Conservation (phyloP, 176 grass and related monocot genomes). For the Zoysia japonica region DNA sequence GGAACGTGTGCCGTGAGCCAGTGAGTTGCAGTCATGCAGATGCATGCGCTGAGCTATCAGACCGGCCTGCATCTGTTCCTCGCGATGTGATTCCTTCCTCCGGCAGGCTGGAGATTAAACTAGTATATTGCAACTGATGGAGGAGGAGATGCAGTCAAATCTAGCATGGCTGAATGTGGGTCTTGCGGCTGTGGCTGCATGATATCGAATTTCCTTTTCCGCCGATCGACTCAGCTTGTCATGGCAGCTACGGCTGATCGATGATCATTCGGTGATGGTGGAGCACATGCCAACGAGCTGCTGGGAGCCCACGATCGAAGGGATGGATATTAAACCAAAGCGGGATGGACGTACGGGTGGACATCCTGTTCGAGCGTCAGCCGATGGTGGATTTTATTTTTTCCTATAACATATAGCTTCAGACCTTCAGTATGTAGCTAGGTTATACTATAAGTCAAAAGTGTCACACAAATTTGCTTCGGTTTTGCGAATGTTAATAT, state of each 20-base stretch:
- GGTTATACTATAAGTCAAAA: neutral
- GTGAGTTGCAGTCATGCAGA: neutral
- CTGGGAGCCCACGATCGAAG: neutral
- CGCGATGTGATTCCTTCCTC: conserved; percentile 27
- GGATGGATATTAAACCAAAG: conserved; percentile 11
- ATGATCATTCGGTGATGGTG: neutral
- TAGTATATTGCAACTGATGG: neutral
- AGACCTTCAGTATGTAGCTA: neutral
- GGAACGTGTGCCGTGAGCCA: neutral
- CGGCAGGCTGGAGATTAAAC: conserved; percentile 14
- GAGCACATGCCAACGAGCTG: neutral
- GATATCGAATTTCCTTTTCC: conserved; percentile 30
- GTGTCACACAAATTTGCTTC: neutral
- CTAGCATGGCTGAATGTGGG: conserved; percentile 9
- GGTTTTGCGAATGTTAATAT: neutral
- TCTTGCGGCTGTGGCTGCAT: neutral
- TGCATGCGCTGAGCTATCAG: conserved; percentile 33
- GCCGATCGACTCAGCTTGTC: conserved; percentile 23
- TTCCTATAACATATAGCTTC: neutral
- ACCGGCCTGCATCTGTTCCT: conserved; percentile 27
- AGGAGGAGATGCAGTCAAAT: conserved; percentile 22
- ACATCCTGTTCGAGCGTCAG: neutral
- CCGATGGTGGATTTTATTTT: conserved; percentile 16
- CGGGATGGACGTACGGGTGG: neutral
- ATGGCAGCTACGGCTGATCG: neutral